These are phyloP conservation scores for Trypanosoma lewisi DNA, from an alignment of 208 protist genomes.

Conservation along the genomic window DNA sequence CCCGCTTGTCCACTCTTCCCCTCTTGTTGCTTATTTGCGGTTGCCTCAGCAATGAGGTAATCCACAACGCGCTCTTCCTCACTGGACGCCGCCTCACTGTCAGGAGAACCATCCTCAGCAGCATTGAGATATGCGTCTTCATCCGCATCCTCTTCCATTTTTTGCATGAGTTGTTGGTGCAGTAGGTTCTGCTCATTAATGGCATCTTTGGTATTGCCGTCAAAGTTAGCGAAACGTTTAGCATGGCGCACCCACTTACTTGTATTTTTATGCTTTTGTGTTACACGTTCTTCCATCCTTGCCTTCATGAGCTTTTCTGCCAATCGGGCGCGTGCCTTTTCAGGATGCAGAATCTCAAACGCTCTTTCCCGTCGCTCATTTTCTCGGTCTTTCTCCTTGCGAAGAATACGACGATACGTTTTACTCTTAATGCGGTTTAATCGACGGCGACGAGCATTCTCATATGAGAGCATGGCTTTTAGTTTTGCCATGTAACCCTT, in stretches of 20 bases:
- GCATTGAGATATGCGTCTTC: slow-evolving; percentile 72
- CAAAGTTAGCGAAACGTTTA: slow-evolving; percentile 81
- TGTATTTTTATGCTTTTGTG: slow-evolving; percentile 92
- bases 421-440: slow-evolving; percentile 93
- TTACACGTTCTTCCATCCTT: slow-evolving; percentile 85
- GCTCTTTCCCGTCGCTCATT: slow-evolving; percentile 75
- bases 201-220: slow-evolving; percentile 80
- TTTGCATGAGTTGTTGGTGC: slow-evolving; percentile 89
- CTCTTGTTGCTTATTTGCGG: slow-evolving; percentile 11
- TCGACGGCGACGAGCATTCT: slow-evolving; percentile 81
- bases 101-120: slow-evolving; percentile 22
- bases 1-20: background rate
- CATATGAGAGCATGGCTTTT: slow-evolving; percentile 87
- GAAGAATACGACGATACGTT: slow-evolving; percentile 89
- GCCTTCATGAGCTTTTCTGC: slow-evolving; percentile 77
- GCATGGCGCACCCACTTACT: slow-evolving; percentile 90
- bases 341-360: slow-evolving; percentile 87
- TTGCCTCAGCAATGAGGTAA: slow-evolving; percentile 50
- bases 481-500: slow-evolving; percentile 83
- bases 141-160: slow-evolving; percentile 86
- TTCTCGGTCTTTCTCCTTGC: slow-evolving; percentile 90
- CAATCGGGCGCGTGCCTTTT: slow-evolving; percentile 69
- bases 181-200: slow-evolving; percentile 80
- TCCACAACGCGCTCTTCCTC: slow-evolving; percentile 87
- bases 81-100: slow-evolving; percentile 39